These are phyloP conservation scores for Apiosordaria backusii DNA, from an alignment of 495 filamentous ascomycete genomes.

Conservation along the genomic window DNA sequence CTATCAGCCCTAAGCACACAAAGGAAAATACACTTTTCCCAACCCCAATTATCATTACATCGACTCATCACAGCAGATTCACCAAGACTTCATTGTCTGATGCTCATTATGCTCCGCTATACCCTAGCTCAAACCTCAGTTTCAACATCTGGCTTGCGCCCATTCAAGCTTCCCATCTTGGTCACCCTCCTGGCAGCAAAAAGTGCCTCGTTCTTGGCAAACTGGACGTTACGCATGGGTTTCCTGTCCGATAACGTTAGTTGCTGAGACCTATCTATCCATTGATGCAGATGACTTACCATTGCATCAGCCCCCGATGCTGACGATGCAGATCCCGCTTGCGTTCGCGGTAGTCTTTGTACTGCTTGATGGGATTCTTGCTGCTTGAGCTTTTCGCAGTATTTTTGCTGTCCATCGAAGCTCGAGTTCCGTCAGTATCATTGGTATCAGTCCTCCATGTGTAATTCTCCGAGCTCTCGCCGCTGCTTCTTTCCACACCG, in stretches of 20 bases:
- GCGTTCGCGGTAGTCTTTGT: constrained; percentile 51
- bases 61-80: background rate
- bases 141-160: constrained; percentile 67
- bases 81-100: no score
- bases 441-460: constrained; percentile 14
- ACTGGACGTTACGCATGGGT: constrained; percentile 64
- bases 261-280: background rate
- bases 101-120: no score
- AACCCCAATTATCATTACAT: background rate
- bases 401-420: constrained; percentile 22
- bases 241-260: constrained; percentile 29
- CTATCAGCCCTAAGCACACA: background rate
- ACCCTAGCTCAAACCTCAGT: constrained; percentile 47
- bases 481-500: background rate
- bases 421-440: constrained; percentile 12
- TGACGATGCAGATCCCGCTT: constrained; percentile 60
- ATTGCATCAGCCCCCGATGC: constrained; percentile 72
- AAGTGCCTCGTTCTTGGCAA: constrained; percentile 67
- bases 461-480: constrained; percentile 12
- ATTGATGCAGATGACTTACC: constrained; percentile 41
- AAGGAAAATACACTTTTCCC: background rate
- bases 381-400: constrained; percentile 25
- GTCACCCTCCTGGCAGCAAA: constrained; percentile 57
- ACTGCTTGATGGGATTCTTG: constrained; percentile 45
- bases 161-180: constrained; percentile 54